Conservation (phyloP, 2,329 filamentous ascomycete genomes). For the Aspergillus oerlinghausenensis region DNA sequence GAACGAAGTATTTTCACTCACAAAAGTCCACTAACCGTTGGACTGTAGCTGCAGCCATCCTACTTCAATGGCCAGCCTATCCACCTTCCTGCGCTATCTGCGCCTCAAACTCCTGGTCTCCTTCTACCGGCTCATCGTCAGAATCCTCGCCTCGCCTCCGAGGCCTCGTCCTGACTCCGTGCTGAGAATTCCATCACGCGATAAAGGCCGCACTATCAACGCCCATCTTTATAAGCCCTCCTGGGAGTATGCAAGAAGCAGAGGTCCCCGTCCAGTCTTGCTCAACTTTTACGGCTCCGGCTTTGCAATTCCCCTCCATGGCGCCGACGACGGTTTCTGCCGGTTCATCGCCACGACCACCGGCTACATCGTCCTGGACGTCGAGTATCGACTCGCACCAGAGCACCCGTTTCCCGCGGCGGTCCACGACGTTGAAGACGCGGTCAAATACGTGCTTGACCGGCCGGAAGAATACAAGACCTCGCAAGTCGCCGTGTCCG, state of each 20-base stretch:
- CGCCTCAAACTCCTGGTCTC: neutral
- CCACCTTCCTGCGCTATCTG: neutral
- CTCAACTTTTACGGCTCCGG: too few species aligned
- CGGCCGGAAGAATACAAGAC: too few species aligned
- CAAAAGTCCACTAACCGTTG: neutral
- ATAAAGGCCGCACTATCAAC: neutral
- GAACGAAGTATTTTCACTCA: neutral
- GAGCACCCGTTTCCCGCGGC: conserved; percentile 48
- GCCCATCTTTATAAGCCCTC: neutral
- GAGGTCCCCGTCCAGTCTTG: too few species aligned
- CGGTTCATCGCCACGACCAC: conserved; percentile 35
- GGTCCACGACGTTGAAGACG: conserved; percentile 48
- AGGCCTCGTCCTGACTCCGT: neutral
- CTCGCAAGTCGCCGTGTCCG: too few species aligned
- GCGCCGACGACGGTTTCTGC: conserved; percentile 39
- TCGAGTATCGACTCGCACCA: conserved; percentile 51
- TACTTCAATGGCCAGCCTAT: neutral
- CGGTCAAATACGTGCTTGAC: conserved; percentile 26
- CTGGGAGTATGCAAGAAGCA: too few species aligned
- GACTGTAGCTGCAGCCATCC: neutral
- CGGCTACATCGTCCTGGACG: conserved; percentile 43
- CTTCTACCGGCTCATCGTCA: neutral
- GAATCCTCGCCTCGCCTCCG: neutral
- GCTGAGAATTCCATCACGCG: neutral
- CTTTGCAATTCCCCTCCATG: too few species aligned